Conservation (phyloP, 257 asterid genomes). For the Nyctanthes arbortristis region DNA sequence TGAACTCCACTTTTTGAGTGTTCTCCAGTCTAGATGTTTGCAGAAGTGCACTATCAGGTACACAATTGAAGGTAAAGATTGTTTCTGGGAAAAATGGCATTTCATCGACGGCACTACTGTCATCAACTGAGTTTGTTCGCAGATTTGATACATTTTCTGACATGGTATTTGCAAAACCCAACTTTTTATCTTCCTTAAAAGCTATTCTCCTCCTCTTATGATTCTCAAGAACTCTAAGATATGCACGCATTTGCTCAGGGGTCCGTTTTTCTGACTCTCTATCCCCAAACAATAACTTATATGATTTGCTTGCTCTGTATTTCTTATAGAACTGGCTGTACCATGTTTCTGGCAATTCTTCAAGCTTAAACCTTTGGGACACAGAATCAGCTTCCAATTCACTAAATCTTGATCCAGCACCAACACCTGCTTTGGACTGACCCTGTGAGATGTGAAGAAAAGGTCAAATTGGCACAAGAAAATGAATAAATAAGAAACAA, state of each 20-base stretch:
- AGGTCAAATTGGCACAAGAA: slow-evolving; percentile 9
- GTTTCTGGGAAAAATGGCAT: slow-evolving; percentile 78
- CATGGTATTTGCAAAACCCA: slow-evolving; percentile 32
- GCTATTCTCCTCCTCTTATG: slow-evolving; percentile 82
- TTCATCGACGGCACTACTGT: slow-evolving; percentile 51
- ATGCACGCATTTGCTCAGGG: slow-evolving; percentile 83
- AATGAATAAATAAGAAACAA: background rate
- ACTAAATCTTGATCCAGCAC: slow-evolving; percentile 59
- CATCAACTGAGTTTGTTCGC: slow-evolving; percentile 47
- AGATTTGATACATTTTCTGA: slow-evolving; percentile 43
- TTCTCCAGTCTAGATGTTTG: slow-evolving; percentile 37
- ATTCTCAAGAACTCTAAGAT: slow-evolving; percentile 76
- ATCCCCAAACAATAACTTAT: slow-evolving; percentile 62
- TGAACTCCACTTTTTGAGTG: slow-evolving; percentile 62
- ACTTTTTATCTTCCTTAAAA: slow-evolving; percentile 45
- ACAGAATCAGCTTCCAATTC: slow-evolving; percentile 63
- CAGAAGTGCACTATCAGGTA: slow-evolving; percentile 77
- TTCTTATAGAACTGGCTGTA: slow-evolving; percentile 77
- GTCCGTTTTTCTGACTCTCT: slow-evolving; percentile 84
- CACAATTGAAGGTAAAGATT: slow-evolving; percentile 81
- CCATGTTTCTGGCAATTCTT: slow-evolving; percentile 92
- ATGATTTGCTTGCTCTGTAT: slow-evolving; percentile 67
- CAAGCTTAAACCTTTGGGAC: slow-evolving; percentile 61
- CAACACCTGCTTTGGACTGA: slow-evolving; percentile 51
- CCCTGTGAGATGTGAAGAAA: slow-evolving; percentile 38